These are phyloP conservation scores for Fusarium sp. DNA, from an alignment of 2,329 filamentous ascomycete genomes.

Conservation along the genomic window DNA sequence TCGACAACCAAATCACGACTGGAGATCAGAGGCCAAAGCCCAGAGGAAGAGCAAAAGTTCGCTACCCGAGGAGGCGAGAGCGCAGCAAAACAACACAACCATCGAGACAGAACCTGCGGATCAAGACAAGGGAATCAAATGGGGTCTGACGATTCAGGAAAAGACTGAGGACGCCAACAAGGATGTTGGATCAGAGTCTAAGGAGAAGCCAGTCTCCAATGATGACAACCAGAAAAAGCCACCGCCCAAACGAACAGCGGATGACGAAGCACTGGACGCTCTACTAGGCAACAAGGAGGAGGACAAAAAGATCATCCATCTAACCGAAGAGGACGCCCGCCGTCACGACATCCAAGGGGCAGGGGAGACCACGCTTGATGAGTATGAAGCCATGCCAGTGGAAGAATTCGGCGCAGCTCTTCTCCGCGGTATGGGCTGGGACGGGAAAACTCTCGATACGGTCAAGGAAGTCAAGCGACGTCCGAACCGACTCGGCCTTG, in stretches of 20 bases:
- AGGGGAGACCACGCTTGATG: slow-evolving; percentile 79
- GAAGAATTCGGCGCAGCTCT: slow-evolving; percentile 94
- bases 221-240: slow-evolving; percentile 11
- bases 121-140: slow-evolving; percentile 63
- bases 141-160: slow-evolving; percentile 60
- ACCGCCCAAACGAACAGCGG: slow-evolving; percentile 42
- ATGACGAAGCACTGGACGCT: slow-evolving; percentile 71
- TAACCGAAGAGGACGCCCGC: slow-evolving; percentile 75
- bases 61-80: slow-evolving; percentile 65
- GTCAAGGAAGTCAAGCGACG: slow-evolving; percentile 74
- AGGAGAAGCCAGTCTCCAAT: slow-evolving; percentile 1
- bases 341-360: slow-evolving; percentile 74
- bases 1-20: slow-evolving; percentile 67
- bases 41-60: slow-evolving; percentile 61
- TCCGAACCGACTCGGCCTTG: slow-evolving; percentile 85
- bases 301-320: slow-evolving; percentile 61
- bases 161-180: slow-evolving; percentile 64
- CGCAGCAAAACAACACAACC: slow-evolving; percentile 49
- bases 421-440: slow-evolving; percentile 95
- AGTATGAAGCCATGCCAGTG: slow-evolving; percentile 89
- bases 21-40: slow-evolving; percentile 64
- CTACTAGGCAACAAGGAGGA: slow-evolving; percentile 66
- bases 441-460: slow-evolving; percentile 68
- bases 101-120: slow-evolving; percentile 53
- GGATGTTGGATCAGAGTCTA: slow-evolving; percentile 16